Evolutionary conservation across 176 grass and related monocot genomes (phyloP).

Genomic region (Sorghum bicolor): Sorghum_bicolor_NCBIv3 NC_012871.2:45766501-45767000

Average conservation of each 20-base stretch:
- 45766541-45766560: too few species aligned
- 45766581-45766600: too few species aligned
- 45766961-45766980: neutral
- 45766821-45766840: neutral
- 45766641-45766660: too few species aligned
- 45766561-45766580: too few species aligned
- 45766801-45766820: too few species aligned
- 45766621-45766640: too few species aligned
- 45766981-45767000: conserved; percentile 21
- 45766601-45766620: too few species aligned
- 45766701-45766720: neutral
- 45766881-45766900: neutral
- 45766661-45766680: neutral
- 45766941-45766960: neutral
- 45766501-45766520: too few species aligned
- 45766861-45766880: neutral
- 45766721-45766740: neutral
- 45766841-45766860: neutral
- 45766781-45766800: too few species aligned
- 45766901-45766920: neutral
- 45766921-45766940: neutral
- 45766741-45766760: neutral
- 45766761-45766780: too few species aligned
- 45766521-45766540: too few species aligned
- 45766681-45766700: neutral